These are phyloP conservation scores for Coniophora puteana DNA, from an alignment of 1,284 basidiomycete genomes.

Conservation along the genomic window DNA sequence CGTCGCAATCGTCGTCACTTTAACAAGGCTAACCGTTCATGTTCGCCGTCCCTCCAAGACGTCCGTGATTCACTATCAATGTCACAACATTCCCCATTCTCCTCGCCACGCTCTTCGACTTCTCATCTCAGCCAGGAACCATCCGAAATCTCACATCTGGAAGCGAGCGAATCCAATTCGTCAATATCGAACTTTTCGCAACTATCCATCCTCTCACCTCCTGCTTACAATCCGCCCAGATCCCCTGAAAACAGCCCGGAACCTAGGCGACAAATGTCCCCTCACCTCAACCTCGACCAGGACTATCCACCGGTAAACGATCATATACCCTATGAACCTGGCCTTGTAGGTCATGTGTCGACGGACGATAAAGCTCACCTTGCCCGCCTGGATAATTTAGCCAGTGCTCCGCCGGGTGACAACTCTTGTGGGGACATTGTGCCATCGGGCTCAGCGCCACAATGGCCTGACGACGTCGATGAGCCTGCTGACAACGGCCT, in stretches of 20 bases:
- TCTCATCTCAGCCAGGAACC: no score
- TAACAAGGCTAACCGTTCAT: conserved; percentile 16
- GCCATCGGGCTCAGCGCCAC: conserved; percentile 20
- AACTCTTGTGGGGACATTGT: not conserved
- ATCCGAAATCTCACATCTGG: no score
- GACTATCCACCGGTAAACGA: conserved; percentile 14
- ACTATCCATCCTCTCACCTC: conserved; percentile 22
- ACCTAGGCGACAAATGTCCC: not conserved
- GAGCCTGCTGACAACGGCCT: conserved; percentile 2
- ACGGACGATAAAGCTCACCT: conserved; percentile 71
- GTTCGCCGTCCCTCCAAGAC: conserved; percentile 15
- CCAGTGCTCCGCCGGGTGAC: conserved; percentile 48
- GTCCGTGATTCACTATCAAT: conserved; percentile 7
- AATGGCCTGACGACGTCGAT: conserved; percentile 22
- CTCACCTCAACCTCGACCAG: conserved; percentile 4
- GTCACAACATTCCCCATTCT: conserved; percentile 1
- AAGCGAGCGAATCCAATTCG: no score
- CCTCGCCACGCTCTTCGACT: conserved; percentile 14
- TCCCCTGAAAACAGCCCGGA: not conserved
- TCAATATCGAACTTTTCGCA: no score
- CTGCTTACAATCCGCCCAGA: conserved; percentile 23
- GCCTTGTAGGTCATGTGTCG: conserved; percentile 59
- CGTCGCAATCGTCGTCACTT: conserved; percentile 40
- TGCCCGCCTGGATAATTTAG: conserved; percentile 49
- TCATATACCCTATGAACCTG: conserved; percentile 19